A percentile compares a stretch with the other conserved stretches of the same genome.
phyloP scores from a whole-genome alignment of 768 basidiomycete genomes.

The Guyanaporus albipodus region DNA sequence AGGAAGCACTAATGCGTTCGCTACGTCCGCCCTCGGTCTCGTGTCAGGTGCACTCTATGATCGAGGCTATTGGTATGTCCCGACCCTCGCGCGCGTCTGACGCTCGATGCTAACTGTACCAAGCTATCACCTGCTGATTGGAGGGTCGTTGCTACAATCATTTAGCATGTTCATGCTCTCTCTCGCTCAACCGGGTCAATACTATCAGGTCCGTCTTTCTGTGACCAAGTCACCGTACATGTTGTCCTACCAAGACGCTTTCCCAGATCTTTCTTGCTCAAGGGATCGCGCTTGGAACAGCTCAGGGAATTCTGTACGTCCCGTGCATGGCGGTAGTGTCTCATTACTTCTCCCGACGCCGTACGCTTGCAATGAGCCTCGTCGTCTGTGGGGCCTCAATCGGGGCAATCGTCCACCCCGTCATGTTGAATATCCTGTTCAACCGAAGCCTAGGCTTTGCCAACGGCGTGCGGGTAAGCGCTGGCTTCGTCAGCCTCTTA shows the following conservation, averaged over 20 bases:
- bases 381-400: slow-evolving; percentile 37
- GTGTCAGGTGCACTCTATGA: slow-evolving; percentile 47
- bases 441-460: slow-evolving; percentile 33
- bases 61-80: slow-evolving; percentile 45
- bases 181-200: slow-evolving; percentile 37
- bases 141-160: slow-evolving; percentile 42
- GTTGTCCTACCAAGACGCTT: not conserved
- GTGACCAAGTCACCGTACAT: not conserved
- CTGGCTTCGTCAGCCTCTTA: slow-evolving; percentile 37
- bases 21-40: slow-evolving; percentile 36
- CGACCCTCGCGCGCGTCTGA: not conserved
- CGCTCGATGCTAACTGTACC: not conserved
- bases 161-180: slow-evolving; percentile 44
- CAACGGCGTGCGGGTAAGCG: slow-evolving; percentile 48
- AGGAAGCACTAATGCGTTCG: slow-evolving; percentile 44
- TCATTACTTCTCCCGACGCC: slow-evolving; percentile 41
- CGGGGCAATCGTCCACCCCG: slow-evolving; percentile 24
- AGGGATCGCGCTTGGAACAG: slow-evolving; percentile 45
- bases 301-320: slow-evolving; percentile 43
- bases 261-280: slow-evolving; percentile 46
- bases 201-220: slow-evolving; percentile 38
- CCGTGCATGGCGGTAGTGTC: slow-evolving; percentile 42
- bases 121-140: slow-evolving; percentile 44
- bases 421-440: slow-evolving; percentile 30
- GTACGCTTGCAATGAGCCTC: slow-evolving; percentile 44